Base-by-base conservation (phyloP, 2,329 filamentous ascomycete genomes). In the Phyllosticta citribraziliensis region DNA sequence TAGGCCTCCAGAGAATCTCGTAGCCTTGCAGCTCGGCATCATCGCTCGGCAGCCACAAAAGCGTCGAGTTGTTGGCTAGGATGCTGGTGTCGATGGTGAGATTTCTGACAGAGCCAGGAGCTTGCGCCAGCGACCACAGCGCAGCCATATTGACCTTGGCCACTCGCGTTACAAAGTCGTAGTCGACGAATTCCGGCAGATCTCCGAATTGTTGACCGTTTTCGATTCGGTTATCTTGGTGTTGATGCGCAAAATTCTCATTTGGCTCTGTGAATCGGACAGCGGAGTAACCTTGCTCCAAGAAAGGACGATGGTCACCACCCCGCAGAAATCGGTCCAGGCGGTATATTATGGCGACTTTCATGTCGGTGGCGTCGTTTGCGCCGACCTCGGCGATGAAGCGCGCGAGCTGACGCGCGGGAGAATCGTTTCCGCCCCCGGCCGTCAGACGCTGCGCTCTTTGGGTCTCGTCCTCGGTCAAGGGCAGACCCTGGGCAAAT, bases 171-270 rank as follows among this genome's bases (percentile, higher is more conserved):
- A 79, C 78, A 67, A 75, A 84, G 3, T 80, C 78, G 62, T 77
- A 83, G 67, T 85, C 82, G n/a, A 81, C 78, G 64, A 82, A 84
- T 61, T 83, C 78, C 8, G 78, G 70, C 4, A 84, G 65, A 60
- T 85, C 82, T 25, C 82, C 82, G 64, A 81, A 84, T 61, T 81
- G 78, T 24, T 74, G 77, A 1, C 79, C 80, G 56, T 80, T 75
- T 55, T 76, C 73, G 12, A 79, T 73, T 1, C 80, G 74, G 0
- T 79, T 65, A 63, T 84, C 76, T 69, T 84, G 82, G 65, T 84
- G 82, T 70, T 84, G 82, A 66, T 84, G 82, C 3, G 70, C 73
- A 67, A 79, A 84, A 67, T 84, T 74, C 70, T 85, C 82, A 59
- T 79, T 76, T 0, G 82, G 80, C 70, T 85, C 82, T 0, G 81